Base-by-base conservation (phyloP, 108 stramenopile species). In the Nannochloropsis salina region DNA sequence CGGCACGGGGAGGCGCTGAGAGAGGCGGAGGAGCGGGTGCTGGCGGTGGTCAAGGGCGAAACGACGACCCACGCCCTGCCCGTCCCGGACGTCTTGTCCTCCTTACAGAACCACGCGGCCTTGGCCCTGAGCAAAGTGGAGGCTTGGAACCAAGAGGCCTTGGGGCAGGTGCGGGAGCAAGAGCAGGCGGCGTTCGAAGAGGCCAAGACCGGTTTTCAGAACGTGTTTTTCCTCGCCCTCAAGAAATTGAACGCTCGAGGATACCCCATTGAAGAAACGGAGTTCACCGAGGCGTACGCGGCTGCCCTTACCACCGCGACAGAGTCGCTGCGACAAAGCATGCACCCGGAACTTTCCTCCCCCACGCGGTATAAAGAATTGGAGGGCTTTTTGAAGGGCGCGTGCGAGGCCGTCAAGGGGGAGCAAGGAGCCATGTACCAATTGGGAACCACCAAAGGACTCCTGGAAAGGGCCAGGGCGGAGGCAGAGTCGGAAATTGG, bases 361-460 rank as follows among this genome's bases (percentile, higher is more conserved):
- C 20, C 15, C 20, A 74, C 20, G 15, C 61, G 61, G 2, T n/a
- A 3, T 15, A 74, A 74, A 8, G 61, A 74, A 74, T 74, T 74
- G 6, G 5, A n/a, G 61, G n/a, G 20, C 61, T 74, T 74, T 74
- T 6, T 74, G 61, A n/a, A n/a, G 2, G 3, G n/a, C n/a, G 61
- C 8, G 1, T 74, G 61, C n/a, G 61, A 74, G 61, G 61, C 20
- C n/a, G n/a, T 74, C 8, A 74, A 74, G 61, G 61, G 61, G 61
- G 61, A 74, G 61, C 61, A 74, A 6, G 61, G 61, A n/a, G 61
- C 61, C 20, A 74, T 74, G 61, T 74, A 74, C 61, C 61, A 74
- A n/a, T n/a, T 74, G 15, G 61, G 61, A 15, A n/a, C 61, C 4
- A n/a, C 61, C 20, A 74, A 74, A 74, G 61, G 20, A 15, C n/a